A percentile compares a stretch with the other conserved stretches of the same genome.
Evolutionary conservation across 2,329 filamentous ascomycete species (phyloP).

Genomic region (Fusarium musae): DNA sequence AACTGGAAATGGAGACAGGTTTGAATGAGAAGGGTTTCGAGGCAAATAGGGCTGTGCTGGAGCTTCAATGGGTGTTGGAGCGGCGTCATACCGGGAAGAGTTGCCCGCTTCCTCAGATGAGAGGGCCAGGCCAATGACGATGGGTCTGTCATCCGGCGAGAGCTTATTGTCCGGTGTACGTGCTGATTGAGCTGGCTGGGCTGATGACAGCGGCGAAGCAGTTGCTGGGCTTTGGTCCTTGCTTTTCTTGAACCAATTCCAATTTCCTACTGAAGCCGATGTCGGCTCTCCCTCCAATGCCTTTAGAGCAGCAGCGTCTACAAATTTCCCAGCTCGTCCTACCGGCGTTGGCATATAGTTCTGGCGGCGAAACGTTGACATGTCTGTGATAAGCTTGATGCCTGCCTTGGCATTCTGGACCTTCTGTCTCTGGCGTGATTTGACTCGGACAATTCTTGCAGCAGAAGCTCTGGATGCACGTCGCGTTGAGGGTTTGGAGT

Average conservation of each 20-base stretch:
- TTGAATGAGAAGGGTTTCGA: constrained; percentile 8
- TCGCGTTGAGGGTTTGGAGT: constrained; percentile 25
- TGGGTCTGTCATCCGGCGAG: constrained; percentile 76
- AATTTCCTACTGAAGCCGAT: constrained; percentile 65
- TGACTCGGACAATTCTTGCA: constrained; percentile 59
- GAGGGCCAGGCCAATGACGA: constrained; percentile 77
- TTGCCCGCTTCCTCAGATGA: constrained; percentile 56
- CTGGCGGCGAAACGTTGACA: constrained; percentile 63
- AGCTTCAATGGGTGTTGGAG: constrained; percentile 47
- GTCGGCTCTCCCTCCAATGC: constrained; percentile 68
- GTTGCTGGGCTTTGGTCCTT: constrained; percentile 46
- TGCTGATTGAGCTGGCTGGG: constrained; percentile 39
- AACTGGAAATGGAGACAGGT: constrained; percentile 35
- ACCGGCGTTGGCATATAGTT: constrained; percentile 51
- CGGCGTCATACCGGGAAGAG: constrained; percentile 57
- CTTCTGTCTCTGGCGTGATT: constrained; percentile 70
- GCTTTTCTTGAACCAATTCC: constrained; percentile 65
- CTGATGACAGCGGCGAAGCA: constrained; percentile 41
- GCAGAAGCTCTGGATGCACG: constrained; percentile 52
- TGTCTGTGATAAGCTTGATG: constrained; percentile 77
- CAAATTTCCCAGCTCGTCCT: constrained; percentile 59
- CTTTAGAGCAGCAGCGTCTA: constrained; percentile 67
- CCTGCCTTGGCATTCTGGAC: constrained; percentile 69
- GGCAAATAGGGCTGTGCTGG: constrained; percentile 10
- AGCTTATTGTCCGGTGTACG: constrained; percentile 57